Conservation (phyloP, 768 basidiomycete species). For the Suillus spraguei region DNA sequence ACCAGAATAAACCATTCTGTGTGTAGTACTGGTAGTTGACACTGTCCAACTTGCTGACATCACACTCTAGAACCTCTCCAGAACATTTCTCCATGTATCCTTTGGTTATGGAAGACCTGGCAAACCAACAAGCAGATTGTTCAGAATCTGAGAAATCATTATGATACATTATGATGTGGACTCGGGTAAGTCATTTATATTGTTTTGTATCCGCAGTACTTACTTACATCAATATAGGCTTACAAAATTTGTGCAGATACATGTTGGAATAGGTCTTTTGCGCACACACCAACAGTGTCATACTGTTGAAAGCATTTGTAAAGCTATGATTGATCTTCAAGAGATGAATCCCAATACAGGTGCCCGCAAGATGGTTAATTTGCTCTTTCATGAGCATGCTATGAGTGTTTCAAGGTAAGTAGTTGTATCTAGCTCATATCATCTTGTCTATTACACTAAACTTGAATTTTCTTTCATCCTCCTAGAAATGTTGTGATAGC, state of each 20-base stretch:
- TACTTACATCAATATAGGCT: background rate
- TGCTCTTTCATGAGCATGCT: slow-evolving; percentile 26
- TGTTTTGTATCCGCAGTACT: no score
- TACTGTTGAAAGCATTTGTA: slow-evolving; percentile 24
- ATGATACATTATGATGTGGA: slow-evolving; percentile 25
- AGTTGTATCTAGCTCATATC: no score
- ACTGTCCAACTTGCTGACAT: no score
- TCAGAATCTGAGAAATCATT: slow-evolving; percentile 20
- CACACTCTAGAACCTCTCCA: slow-evolving; percentile 10
- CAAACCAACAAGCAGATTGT: slow-evolving; percentile 32
- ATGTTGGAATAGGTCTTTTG: slow-evolving; percentile 20
- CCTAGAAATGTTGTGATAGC: no score
- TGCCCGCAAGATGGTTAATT: slow-evolving; percentile 23
- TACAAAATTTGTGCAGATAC: slow-evolving; percentile 5
- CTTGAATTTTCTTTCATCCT: no score
- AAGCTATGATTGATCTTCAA: slow-evolving; percentile 20
- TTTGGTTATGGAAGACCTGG: slow-evolving; percentile 24
- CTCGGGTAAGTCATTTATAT: slow-evolving; percentile 16
- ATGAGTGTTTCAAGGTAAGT: slow-evolving; percentile 30
- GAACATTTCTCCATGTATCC: slow-evolving; percentile 14
- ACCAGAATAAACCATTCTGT: slow-evolving; percentile 11
- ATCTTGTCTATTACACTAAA: no score
- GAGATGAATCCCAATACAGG: slow-evolving; percentile 31
- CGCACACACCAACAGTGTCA: slow-evolving; percentile 10
- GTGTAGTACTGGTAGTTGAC: background rate